Evolutionary conservation across 768 basidiomycete species (phyloP), one percentile per base, ranked within the genome.

Genomic region (Trichaptum fuscoviolaceum): DNA sequence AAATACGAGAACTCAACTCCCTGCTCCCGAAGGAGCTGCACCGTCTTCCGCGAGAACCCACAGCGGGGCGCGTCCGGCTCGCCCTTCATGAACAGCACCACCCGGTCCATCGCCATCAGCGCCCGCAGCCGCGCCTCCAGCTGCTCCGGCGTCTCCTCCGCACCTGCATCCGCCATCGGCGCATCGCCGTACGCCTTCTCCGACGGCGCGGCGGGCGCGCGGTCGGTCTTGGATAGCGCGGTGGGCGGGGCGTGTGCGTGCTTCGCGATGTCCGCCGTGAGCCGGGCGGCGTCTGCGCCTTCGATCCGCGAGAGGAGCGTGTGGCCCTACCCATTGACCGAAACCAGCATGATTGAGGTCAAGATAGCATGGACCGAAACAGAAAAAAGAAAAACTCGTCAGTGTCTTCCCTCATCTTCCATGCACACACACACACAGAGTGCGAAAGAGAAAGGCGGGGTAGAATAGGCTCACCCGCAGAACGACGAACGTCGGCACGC

Each of bases 41-140:
- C 86, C 2, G 92, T 90, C 79, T 89, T 86, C 67, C 88, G 80
- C 5, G 91, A 93, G 74, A 95, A 96, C 1, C 93, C 93, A 70
- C 94, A 96, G 66, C 89, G 86, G 7, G 94, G 94, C 1, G 78
- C 80, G 35, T 88, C 83, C 0, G 93, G 93, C 63, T 78, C 82
- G 23, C 94, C 94, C 76, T 96, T 96, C 93, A 96, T 96, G 82
- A 96, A 95, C 66, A 96, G 72, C 27, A 96, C 89, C 12, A 95
- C 87, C 24, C 82, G 81, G 76, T 83, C 85, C 77, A 92, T 86
- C 68, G 83, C 84, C 95, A 98, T 96, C 66, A 99, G 77, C 59
- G 67, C 69, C 18, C 76, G 80, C 73, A 96, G 84, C 63, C 95
- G 84, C 58, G 77, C 74, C 18, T 84, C 81, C 24, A 96, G 83